phyloP scores from a whole-genome alignment of 768 basidiomycete species.

The Naganishia antarctica region DNA sequence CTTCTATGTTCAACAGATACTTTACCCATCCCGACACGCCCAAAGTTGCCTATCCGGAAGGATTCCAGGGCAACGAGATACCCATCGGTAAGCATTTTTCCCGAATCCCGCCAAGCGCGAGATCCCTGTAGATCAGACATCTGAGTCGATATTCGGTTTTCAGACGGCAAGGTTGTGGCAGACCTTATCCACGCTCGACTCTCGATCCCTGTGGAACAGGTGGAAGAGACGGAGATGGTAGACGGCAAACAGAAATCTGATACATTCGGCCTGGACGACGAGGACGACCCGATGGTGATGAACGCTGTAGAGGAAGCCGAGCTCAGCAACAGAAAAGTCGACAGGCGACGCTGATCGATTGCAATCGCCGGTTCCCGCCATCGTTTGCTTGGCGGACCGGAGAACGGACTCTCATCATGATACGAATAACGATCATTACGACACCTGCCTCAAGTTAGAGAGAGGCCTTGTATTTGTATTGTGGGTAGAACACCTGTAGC shows the following conservation, averaged over 20 bases:
- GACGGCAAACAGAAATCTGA: neutral
- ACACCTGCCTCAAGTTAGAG: neutral
- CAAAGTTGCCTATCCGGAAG: conserved; percentile 67
- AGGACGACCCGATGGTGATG: conserved; percentile 25
- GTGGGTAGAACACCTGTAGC: neutral
- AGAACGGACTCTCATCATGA: conserved; percentile 11
- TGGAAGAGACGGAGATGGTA: conserved; percentile 16
- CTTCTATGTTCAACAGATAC: conserved; percentile 51
- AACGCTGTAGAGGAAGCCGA: conserved; percentile 20
- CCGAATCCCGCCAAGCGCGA: neutral
- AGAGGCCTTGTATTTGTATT: conserved; percentile 2
- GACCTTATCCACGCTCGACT: conserved; percentile 28
- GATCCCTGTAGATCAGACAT: neutral
- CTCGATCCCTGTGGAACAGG: conserved; percentile 24
- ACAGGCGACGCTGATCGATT: too few relatives aligned
- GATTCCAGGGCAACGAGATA: conserved; percentile 87
- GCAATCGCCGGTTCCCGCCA: too few relatives aligned
- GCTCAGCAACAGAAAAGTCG: neutral
- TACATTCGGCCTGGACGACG: conserved; percentile 11
- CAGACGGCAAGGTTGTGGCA: conserved; percentile 29
- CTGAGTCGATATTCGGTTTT: neutral
- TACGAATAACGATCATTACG: neutral
- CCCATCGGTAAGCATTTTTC: conserved; percentile 61
- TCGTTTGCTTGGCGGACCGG: too few relatives aligned
- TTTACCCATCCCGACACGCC: conserved; percentile 74